phyloP scores from a whole-genome alignment of 2,329 filamentous ascomycete species.

The Pseudocercospora pini-densiflorae region DNA sequence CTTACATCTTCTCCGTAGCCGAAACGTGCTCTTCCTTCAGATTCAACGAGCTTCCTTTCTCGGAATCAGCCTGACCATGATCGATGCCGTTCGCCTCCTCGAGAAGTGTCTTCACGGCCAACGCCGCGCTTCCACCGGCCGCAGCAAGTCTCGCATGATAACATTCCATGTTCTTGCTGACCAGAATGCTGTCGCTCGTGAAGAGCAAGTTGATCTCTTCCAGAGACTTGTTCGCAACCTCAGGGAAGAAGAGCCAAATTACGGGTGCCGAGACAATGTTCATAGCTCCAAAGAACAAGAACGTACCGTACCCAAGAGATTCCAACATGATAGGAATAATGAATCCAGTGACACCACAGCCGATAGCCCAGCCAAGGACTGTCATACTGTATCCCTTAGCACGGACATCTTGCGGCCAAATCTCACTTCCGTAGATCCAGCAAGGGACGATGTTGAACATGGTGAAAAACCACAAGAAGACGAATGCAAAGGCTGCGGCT shows the following conservation, averaged over 20 bases:
- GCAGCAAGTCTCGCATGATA: constrained; percentile 37
- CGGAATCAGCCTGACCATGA: constrained; percentile 1
- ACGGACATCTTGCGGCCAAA: constrained; percentile 61
- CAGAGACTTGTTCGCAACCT: constrained; percentile 39
- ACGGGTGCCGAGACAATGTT: constrained; percentile 56
- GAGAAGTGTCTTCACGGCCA: constrained; percentile 38
- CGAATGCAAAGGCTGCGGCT: constrained; percentile 28
- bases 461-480: constrained; percentile 48
- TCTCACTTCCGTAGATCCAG: constrained; percentile 59
- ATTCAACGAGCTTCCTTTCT: constrained; percentile 8
- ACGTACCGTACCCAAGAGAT: constrained; percentile 47
- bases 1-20: constrained; percentile 11
- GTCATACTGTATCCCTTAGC: constrained; percentile 64
- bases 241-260: constrained; percentile 24
- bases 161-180: constrained; percentile 40
- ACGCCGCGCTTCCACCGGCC: constrained; percentile 38
- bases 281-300: constrained; percentile 57
- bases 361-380: constrained; percentile 64
- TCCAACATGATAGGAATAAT: constrained; percentile 59
- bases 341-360: constrained; percentile 57
- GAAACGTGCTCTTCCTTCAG: constrained; percentile 3
- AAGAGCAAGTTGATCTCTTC: constrained; percentile 45
- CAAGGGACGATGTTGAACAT: constrained; percentile 58
- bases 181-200: constrained; percentile 47
- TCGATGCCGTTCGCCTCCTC: constrained; percentile 36